Base-by-base conservation (phyloP, 768 basidiomycete species). In the Russula vinacea region DNA sequence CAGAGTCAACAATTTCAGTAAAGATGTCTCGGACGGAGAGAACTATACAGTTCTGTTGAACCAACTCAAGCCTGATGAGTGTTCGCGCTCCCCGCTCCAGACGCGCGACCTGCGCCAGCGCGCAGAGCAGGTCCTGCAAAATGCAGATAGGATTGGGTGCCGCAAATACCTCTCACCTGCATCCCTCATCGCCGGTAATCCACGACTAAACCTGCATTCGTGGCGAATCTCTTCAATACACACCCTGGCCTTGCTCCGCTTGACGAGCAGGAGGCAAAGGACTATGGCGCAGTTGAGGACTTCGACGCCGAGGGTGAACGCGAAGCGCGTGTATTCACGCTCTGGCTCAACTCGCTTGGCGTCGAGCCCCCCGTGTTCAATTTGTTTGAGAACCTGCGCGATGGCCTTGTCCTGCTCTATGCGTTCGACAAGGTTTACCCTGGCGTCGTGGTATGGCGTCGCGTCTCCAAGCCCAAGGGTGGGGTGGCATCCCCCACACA, bases 271-370 rank as follows among this genome's bases (percentile, higher is more conserved):
- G 94, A 98, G 73, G 90, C 90, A 5, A 94, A 96, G 66, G 90
- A 91, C 69, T 92, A 92, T 64, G 90, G 91, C 26, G 84, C 79
- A 0, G 84, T 99, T 40, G 96, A 98, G 71, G 97, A 98, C 77
- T 99, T 99, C 70, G 97, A 99, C 67, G 97, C 96, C 0, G 97
- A 99, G 75, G 97, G 97, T 65, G 97, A 99, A 75, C 87, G 97
- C 53, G 97, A 98, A 75, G 97, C 97, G 5, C 87, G 96, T 42
- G 97, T 95, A 35, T 99, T 99, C 74, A 99, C 90, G 0, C 84
- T 99, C 22, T 99, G 97, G 97, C 81, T 99, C 66, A 99, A 99
- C 80, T 94, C 92, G 14, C 83, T 99, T 56, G 93, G 92, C 66
- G 97, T 98, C 64, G 95, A 99, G 60, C 97, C 97, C 0, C 89